Evolutionary conservation across 2,329 filamentous ascomycete genomes (phyloP), one percentile per base, ranked within the genome.

Genomic region (Botrytis fabae): DNA sequence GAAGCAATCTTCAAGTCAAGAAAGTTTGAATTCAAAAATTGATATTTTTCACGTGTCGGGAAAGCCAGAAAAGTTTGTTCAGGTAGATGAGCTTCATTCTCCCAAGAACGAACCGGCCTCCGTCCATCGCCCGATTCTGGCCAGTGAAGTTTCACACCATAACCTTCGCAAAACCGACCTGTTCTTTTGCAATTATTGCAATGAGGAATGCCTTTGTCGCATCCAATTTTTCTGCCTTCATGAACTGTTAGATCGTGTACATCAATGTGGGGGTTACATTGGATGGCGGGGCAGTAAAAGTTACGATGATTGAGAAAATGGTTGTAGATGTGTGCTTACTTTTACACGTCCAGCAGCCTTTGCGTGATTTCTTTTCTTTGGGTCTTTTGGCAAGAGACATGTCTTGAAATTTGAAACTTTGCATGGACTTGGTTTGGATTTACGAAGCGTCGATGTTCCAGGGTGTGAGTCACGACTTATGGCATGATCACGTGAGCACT

Each of bases 151-250:
- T 84, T 84, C 57, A 85, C 78, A 7, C 82, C 83, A 75, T 86
- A 86, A 60, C 84, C 84, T 71, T 82, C 73, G 76, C 84, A 86
- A 73, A 79, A 72, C 74, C 85, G 81, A 28, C 81, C 81, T 2
- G 84, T 83, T 35, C 82, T 81, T 22, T 79, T 78, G 75, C 85
- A 86, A 76, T 85, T 85, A 64, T 81, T 79, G 78, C 85, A 86
- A 35, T 77, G 75, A 5, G 85, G 85, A 38, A 83, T 78, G 22
- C 79, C 78, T 70, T 82, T 82, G 77, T 86, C 85, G 74, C 85
- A 86, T 62, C 84, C 84, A 73, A 86, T 83, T 77, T 86, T 86
- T 72, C 84, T 83, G 74, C 82, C 84, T 86, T 77, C 28, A 59
- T 44, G 38, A 73, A 70, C 71, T 73, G 71, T 44, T 64, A 75